Base-by-base conservation (phyloP, 192 early-diverging fungal genomes). In the Linnemannia zychae region DNA sequence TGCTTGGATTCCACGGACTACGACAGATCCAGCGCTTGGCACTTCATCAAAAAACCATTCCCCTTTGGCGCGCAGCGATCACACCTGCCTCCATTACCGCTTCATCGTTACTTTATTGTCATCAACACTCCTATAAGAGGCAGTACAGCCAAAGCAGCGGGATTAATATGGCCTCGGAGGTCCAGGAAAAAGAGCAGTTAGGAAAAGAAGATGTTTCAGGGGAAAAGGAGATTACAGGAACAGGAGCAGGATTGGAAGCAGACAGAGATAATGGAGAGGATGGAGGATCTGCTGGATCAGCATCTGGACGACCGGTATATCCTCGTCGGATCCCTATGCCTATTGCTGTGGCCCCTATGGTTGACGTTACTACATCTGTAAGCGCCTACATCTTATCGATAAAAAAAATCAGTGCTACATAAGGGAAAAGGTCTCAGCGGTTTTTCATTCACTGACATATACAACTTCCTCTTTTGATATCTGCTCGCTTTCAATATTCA, bases 341-440 rank as follows among this genome's bases (percentile, higher is more conserved):
- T 22, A 78, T 87, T n/a, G 73, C 79, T 57, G 94, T 96, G 28
- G 95, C 95, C 24, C 95, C 95, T 34, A 96, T 96, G 95, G 86
- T 95, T 9, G 93, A 95, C 67, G 94, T 96, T 15, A 94, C 94
- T n/a, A 92, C 92, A 31, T 91, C 93, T 16, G 91, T 90, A 88
- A 76, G 86, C 40, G n/a, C n/a, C n/a, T n/a, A 44, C 40, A 44
- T 44, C 40, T 44, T 44, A n/a, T n/a, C n/a, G n/a, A n/a, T n/a
- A n/a, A n/a, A n/a, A n/a, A n/a, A n/a, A n/a, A n/a, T n/a, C n/a
- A n/a, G n/a, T n/a, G n/a, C n/a, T n/a, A n/a, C n/a, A n/a, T n/a
- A n/a, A n/a, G n/a, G n/a, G n/a, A n/a, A n/a, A n/a, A n/a, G n/a
- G n/a, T n/a, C n/a, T n/a, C n/a, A n/a, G n/a, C n/a, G n/a, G n/a